Evolutionary conservation across 176 grass and related monocot species (phyloP), one percentile per base, ranked within the genome.

Genomic region (Musa beccarii): DNA sequence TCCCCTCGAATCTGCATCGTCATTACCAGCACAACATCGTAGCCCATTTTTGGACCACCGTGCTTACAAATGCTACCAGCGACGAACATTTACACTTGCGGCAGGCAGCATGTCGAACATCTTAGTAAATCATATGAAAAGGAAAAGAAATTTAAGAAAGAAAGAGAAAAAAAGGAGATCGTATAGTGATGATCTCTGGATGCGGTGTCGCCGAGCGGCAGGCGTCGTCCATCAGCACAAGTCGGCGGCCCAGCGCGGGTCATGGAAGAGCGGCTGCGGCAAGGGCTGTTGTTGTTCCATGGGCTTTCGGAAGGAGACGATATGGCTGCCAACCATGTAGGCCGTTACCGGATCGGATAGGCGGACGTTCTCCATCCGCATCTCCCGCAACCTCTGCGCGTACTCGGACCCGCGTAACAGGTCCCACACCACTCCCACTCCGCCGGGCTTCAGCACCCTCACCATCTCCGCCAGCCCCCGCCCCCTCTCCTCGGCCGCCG

Each of bases 241-340:
- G 51, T 53, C 71, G 71, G 17, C 71, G 20, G 20, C 22, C 53
- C 19, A 53, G 52, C 4, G 23, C 11, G 12, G 10, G 26, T 28
- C 26, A 28, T 2, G 26, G 2, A 28, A 28, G 26, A 28, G 26
- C 1, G 26, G 26, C 26, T 28, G 26, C 26, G 26, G 26, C 26
- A 28, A 28, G 26, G 26, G 26, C 26, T 28, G 51, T 22, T 54
- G 22, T 11, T 9, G 15, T 20, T 53, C 71, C 52, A 63, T 1
- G 28, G 75, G 75, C 75, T 77, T 77, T 11, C 49, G 75, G 61
- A 77, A 77, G 29, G 75, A 77, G 34, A 77, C 61, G 59, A 77
- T 52, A 20, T 77, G 75, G 59, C 75, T 77, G 22, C 28, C 57
- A 10, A 52, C 59, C 61, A 65, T 43, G 54, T 61, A 49, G 25